Conservation (phyloP, 805 yeast genomes). For the Suhomyces emberorum region DNA sequence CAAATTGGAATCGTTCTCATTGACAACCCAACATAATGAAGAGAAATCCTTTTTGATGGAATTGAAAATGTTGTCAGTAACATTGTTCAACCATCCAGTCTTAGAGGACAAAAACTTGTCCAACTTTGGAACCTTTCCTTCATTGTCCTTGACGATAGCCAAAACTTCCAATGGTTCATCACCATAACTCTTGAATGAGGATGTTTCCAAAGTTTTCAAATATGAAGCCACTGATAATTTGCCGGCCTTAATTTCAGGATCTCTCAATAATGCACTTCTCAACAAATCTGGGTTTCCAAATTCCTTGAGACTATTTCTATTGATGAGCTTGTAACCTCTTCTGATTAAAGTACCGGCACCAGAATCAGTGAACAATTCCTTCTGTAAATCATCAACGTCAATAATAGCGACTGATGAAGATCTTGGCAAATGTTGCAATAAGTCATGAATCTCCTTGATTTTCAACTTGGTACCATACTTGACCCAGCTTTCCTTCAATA, state of each 20-base stretch:
- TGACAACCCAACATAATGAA: slow-evolving; percentile 81
- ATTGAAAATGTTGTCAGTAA: slow-evolving; percentile 89
- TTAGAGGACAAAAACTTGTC: slow-evolving; percentile 85
- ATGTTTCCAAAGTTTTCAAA: slow-evolving; percentile 63
- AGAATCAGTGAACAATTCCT: slow-evolving; percentile 95
- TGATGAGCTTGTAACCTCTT: slow-evolving; percentile 88
- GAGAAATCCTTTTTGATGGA: slow-evolving; percentile 73
- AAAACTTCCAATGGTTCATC: slow-evolving; percentile 95
- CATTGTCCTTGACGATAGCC: slow-evolving; percentile 74
- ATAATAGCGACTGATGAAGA: slow-evolving; percentile 97
- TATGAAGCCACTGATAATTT: slow-evolving; percentile 76
- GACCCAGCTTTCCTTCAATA: slow-evolving; percentile 95
- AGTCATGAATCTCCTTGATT: slow-evolving; percentile 93
- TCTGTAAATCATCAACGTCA: slow-evolving; percentile 90
- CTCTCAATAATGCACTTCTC: slow-evolving; percentile 73
- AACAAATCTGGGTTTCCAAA: slow-evolving; percentile 73
- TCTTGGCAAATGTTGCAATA: slow-evolving; percentile 90
- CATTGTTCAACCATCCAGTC: slow-evolving; percentile 96
- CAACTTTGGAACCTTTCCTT: slow-evolving; percentile 57
- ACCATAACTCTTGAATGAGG: slow-evolving; percentile 73
- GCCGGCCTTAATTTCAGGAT: slow-evolving; percentile 69
- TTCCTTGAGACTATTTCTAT: slow-evolving; percentile 65
- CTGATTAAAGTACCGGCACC: slow-evolving; percentile 99
- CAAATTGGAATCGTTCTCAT: slow-evolving; percentile 86
- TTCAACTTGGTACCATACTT: slow-evolving; percentile 97